Percentiles rank a stretch among this genome's conserved stretches.
Evolutionary conservation across 305 asterid genomes (phyloP).

Genomic region (Withania somnifera): DNA sequence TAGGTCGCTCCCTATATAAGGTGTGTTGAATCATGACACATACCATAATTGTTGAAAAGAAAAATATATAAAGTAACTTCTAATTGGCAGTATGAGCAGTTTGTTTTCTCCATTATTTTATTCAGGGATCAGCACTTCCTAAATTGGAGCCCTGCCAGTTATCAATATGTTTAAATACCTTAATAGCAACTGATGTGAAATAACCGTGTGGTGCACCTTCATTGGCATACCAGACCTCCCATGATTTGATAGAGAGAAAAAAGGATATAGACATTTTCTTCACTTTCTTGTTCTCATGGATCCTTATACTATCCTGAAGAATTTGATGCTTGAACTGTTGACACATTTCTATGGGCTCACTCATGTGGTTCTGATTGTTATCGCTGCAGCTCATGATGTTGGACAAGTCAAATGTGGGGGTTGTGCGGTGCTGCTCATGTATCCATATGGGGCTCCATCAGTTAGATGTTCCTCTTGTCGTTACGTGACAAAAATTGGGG

Average conservation of each 20-base stretch:
- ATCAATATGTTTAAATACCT: not conserved
- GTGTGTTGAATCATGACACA: not conserved
- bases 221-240: not conserved
- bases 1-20: not conserved
- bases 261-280: not conserved
- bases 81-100: not conserved
- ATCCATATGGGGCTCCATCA: constrained; percentile 64
- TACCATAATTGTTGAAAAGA: not conserved
- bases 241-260: not conserved
- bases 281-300: not conserved
- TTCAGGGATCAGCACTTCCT: not conserved
- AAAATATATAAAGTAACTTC: not conserved
- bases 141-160: not conserved
- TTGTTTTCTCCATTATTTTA: not conserved
- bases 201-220: not conserved
- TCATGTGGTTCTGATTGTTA: not conserved
- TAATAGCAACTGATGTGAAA: not conserved
- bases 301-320: not conserved
- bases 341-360: not conserved
- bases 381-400: constrained; percentile 62
- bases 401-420: constrained; percentile 87
- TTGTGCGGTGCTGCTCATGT: constrained; percentile 76
- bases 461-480: constrained; percentile 78
- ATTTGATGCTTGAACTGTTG: not conserved
- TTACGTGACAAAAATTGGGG: constrained; percentile 66